These are phyloP conservation scores for Pleurotus platypus DNA, from an alignment of 768 basidiomycete species.

Conservation along the genomic window DNA sequence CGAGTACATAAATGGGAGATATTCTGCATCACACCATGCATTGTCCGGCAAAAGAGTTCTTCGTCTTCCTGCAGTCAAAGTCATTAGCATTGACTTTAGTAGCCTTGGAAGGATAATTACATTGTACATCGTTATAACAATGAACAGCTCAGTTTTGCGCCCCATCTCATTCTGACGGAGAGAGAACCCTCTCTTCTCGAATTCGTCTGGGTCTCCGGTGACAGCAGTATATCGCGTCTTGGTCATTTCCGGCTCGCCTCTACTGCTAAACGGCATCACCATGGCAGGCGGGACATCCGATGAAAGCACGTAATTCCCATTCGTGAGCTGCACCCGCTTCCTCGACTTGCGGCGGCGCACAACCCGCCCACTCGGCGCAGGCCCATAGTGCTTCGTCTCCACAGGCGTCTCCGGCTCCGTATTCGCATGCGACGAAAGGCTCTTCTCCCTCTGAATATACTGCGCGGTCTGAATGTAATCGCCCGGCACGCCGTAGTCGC, in stretches of 20 bases:
- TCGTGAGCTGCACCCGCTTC: slow-evolving; percentile 79
- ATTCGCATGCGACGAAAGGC: slow-evolving; percentile 31
- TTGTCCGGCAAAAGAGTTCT: slow-evolving; percentile 84
- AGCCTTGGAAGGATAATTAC: slow-evolving; percentile 35
- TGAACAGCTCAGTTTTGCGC: slow-evolving; percentile 85
- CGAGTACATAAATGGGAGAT: slow-evolving; percentile 79
- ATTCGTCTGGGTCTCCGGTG: slow-evolving; percentile 92
- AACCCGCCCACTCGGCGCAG: slow-evolving; percentile 78
- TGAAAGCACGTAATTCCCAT: slow-evolving; percentile 86
- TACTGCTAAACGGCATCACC: slow-evolving; percentile 54
- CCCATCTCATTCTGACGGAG: slow-evolving; percentile 79
- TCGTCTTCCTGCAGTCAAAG: slow-evolving; percentile 67
- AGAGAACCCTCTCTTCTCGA: slow-evolving; percentile 78
- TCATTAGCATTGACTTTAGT: slow-evolving; percentile 6
- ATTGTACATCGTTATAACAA: slow-evolving; percentile 97
- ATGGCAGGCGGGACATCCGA: slow-evolving; percentile 82
- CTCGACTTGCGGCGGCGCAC: slow-evolving; percentile 70
- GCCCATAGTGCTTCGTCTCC: slow-evolving; percentile 83
- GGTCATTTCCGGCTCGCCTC: slow-evolving; percentile 69
- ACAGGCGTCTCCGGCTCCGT: slow-evolving; percentile 49
- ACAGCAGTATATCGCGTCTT: slow-evolving; percentile 82
- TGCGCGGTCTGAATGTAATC: slow-evolving; percentile 30
- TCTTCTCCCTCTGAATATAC: slow-evolving; percentile 40
- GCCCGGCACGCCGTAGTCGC: slow-evolving; percentile 16
- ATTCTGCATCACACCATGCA: slow-evolving; percentile 93